Conservation (phyloP, 768 basidiomycete species). For the Ramaria sp. region DNA sequence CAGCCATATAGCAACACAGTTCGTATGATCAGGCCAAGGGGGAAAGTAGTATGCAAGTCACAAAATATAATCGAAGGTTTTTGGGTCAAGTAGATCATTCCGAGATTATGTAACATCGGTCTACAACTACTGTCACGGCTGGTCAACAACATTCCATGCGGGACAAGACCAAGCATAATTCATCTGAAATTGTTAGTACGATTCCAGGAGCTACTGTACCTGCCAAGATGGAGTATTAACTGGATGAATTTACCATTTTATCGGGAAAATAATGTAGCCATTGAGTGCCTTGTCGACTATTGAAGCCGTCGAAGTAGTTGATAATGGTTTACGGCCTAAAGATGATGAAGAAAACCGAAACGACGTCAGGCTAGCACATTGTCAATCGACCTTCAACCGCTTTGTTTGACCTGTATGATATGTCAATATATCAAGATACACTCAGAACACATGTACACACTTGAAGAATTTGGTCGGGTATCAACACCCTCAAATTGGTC, state of each 20-base stretch:
- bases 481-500: conserved; percentile 5
- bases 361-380: neutral
- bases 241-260: neutral
- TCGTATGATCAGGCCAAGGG: too few species aligned
- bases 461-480: neutral
- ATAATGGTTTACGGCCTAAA: neutral
- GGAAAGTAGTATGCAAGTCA: too few species aligned
- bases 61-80: too few species aligned
- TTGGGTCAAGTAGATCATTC: too few species aligned
- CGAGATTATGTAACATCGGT: too few species aligned
- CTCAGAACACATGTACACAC: neutral
- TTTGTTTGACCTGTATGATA: neutral
- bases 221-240: neutral
- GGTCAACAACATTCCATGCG: too few species aligned
- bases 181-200: neutral
- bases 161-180: too few species aligned
- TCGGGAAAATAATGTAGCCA: neutral
- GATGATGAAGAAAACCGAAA: neutral
- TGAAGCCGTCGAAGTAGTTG: neutral
- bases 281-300: neutral
- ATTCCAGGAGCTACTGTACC: neutral
- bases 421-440: neutral
- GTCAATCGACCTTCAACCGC: neutral
- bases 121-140: too few species aligned
- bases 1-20: conserved; percentile 36